A percentile compares a stretch with the other conserved stretches of the same genome.
phyloP scores from a whole-genome alignment of 441 rosid species.

The Populus tomentosa region DNA sequence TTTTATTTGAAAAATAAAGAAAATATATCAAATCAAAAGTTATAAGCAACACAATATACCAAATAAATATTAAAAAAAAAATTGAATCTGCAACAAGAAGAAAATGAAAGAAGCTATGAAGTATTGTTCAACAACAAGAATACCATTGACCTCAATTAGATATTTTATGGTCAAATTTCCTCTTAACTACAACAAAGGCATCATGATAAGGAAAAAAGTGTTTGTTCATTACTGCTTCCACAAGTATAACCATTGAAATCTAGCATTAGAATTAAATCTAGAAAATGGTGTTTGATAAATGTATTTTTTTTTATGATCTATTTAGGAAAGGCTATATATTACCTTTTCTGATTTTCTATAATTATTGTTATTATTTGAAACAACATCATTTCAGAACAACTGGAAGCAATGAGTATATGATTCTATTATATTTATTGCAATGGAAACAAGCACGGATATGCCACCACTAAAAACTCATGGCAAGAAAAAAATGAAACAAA shows the following conservation, averaged over 20 bases:
- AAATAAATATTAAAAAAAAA: no score
- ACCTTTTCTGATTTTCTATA: neutral
- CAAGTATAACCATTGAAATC: neutral
- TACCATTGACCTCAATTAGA: neutral
- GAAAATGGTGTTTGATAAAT: neutral
- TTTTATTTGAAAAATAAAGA: neutral
- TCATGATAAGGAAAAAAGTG: neutral
- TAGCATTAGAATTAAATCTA: neutral
- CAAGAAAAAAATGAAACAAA: slow-evolving; percentile 32
- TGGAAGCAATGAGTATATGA: neutral
- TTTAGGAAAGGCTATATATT: neutral
- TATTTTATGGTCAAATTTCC: neutral
- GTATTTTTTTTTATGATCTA: neutral
- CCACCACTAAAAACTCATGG: neutral
- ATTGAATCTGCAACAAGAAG: neutral
- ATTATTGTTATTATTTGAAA: neutral
- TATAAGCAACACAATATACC: neutral
- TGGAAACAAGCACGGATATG: neutral
- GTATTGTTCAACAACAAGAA: neutral
- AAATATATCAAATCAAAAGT: neutral
- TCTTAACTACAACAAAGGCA: neutral
- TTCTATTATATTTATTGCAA: neutral
- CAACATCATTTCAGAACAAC: neutral
- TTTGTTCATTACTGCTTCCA: neutral
- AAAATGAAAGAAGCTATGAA: neutral